Evolutionary conservation across 2,329 filamentous ascomycete species (phyloP), one percentile per base, ranked within the genome.

Genomic region (Fusarium sp.): DNA sequence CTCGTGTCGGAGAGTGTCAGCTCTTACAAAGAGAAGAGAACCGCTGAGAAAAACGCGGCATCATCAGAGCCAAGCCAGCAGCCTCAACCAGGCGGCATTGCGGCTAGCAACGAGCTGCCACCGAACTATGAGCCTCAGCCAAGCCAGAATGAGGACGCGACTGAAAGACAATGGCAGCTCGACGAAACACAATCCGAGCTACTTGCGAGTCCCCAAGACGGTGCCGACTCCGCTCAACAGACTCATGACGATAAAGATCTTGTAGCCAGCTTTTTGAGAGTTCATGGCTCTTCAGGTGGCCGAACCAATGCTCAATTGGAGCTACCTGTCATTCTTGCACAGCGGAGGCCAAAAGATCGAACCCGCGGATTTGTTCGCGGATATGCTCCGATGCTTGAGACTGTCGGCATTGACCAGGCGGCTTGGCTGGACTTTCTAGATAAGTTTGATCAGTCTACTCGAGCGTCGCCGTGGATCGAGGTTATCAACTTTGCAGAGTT

Each of bases 291-390:
- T 36, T 8, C 26, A 8, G 14, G 20, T 1, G 26, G 34, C 5
- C 34, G 15, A 28, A 12, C 15, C 6, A 36, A n/a, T 15, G 26
- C 64, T n/a, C 52, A 28, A 14, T 7, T 68, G 17, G 63, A 68
- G 6, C 20, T 68, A 17, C 65, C 63, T 1, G 47, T 68, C 10
- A 54, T 68, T 30, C 54, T 68, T 8, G 65, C 65, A 7, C 65
- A 68, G 12, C 34, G 63, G 20, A 54, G 65, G n/a, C 65, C 65
- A 26, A 68, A 68, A 13, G 65, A 68, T 17, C 45, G 65, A 28
- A 61, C 65, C 22, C 65, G 65, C 22, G 65, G 65, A 3, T 68
- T 68, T n/a, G 63, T 68, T 30, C 63, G 65, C 4, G 65, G 63
- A 14, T 68, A 62, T 41, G 63, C 65, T 5, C 63, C 65, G 7